Evolutionary conservation across 1,139 yeast species (phyloP), one percentile per base, ranked within the genome.

Genomic region (Arxiozyma heterogenica): DNA sequence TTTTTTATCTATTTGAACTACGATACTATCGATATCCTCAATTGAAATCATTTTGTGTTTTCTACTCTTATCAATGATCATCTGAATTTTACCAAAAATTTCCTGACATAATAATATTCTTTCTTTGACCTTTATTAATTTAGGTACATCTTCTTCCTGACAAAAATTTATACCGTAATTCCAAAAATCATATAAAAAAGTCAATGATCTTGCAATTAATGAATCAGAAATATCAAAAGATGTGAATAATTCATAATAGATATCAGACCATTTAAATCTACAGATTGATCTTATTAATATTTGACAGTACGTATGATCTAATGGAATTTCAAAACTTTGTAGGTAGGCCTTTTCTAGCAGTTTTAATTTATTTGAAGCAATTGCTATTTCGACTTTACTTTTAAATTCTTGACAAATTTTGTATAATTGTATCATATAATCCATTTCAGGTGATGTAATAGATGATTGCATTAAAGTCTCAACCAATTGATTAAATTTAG

Each of bases 121-220:
- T n/a, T 51, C 47, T 22, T 54, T 60, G 1, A 61, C 59, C 11
- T 51, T 52, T 21, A 51, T 22, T 34, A 64, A 51, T 39, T 60
- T 59, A 1, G 51, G 51, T 12, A 53, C 17, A 43, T 60, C 60
- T 9, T 52, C 55, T 18, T 34, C 27, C 7, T 45, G 53, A 43
- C 61, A 61, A 47, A 54, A 55, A 25, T 57, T 54, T 3, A 59
- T 18, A 15, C 68, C 65, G 47, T 58, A 57, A 15, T 52, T 38
- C 25, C 61, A 54, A 50, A 59, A 63, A 18, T 49, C 25, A 39
- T 55, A 53, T 41, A 64, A 38, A 34, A 44, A 51, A 12, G 49
- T 23, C 4, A 58, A 39, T 39, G 83, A 71, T 59, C 80, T 41
- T 3, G 53, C 38, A 79, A 2, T 59, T 55, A 51, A 74, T 70